Evolutionary conservation across 129 eudicot species (phyloP), one percentile per base, ranked within the genome.

Genomic region (Glebionis coronaria): DNA sequence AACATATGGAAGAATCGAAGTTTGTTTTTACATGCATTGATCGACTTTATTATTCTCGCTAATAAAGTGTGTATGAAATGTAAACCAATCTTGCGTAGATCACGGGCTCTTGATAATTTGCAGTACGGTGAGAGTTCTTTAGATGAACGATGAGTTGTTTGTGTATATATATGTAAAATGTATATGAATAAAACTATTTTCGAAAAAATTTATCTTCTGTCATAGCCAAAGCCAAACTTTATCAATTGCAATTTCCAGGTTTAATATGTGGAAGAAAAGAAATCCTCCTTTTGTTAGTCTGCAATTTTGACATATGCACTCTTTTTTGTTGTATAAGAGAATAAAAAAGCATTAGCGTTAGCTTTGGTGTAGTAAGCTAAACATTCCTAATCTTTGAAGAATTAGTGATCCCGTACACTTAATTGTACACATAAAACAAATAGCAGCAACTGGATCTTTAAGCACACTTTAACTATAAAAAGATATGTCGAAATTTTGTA

Each of bases 371-470:
- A 57, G 63, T 57, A 57, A 58, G 18, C 44, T 27, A 11, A 2
- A 57, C 4, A 57, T 10, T 12, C 45, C n/a, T 59, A 44, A 31
- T 13, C 42, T 16, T 38, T 38, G 15, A 35, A 28, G 65, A 15
- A 5, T 49, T 10, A 27, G 65, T 69, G 65, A 65, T 56, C 56
- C n/a, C 56, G 56, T 44, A 65, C 74, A 69, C 65, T 69, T 14
- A 21, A 1, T 68, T 54, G 52, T 67, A 28, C 42, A 3, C 28
- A 67, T 67, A 38, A 46, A 0, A 23, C 56, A 65, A n/a, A 27
- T 8, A 46, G 14, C 49, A 66, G 60, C 61, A 31, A 67, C 18
- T 16, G 61, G 71, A 51, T 25, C 49, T 31, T 51, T 29, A 35
- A 35, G 40, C 40, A 35, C 40, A 35, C 40, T 35, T 35, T 35